Evolutionary conservation across 106 monocot genomes (phyloP), one percentile per base, ranked within the genome.

Genomic region (Triglochin maritima): DNA sequence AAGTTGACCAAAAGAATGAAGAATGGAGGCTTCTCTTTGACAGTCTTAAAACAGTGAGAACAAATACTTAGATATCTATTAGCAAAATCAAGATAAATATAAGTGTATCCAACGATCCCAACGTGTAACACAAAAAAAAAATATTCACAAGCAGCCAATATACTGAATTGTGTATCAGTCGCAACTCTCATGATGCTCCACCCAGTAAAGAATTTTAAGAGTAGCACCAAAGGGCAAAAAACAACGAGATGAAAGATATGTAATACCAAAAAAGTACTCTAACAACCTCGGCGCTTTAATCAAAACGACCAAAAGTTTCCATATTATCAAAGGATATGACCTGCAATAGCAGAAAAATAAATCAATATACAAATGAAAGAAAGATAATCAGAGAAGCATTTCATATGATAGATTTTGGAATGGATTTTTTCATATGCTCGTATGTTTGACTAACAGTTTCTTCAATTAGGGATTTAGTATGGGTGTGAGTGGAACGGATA

Each of bases 1-100:
- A 92, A 92, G 88, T 72, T 66, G 11, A 69, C 16, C 68, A 81
- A 61, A 66, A 49, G 13, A 6, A 14, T 46, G 2, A 16, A 9
- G 4, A 13, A 46, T 64, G 7, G 29, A 29, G 29, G 11, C 52
- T 8, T 0, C 52, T 8, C 11, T 52, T 52, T 52, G 9, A 52
- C 52, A 6, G 52, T 8, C 52, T 8, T 52, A 8, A 8, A 8
- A 66, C 12, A 15, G 52, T 17, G 14, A 15, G 48, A 66, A 48
- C 49, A 17, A 5, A 2, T 64, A 49, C 4, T 49, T 7, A 9
- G 7, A 16, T 48, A 48, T 6, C 43, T 3, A 4, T 10, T 49
- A 64, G 47, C 64, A 46, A 11, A 11, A 3, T 4, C 7, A 2
- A 44, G 10, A 12, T n/a, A 62, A 44, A 46, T 11, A 1, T 44